phyloP scores from a whole-genome alignment of 1,284 basidiomycete species.

The Malassezia globosa region DNA sequence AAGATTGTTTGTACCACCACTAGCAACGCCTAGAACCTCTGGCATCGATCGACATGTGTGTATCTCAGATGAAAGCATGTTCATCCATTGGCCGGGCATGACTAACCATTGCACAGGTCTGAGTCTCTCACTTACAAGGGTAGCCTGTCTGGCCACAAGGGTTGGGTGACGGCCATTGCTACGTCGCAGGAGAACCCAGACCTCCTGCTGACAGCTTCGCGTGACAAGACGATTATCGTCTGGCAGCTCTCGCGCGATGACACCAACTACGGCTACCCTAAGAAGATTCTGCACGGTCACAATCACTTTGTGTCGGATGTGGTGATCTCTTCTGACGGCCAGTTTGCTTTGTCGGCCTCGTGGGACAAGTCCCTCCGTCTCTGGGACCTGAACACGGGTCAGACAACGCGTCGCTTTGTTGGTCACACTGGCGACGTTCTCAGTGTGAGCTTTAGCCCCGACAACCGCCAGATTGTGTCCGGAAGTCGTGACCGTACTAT shows the following conservation, averaged over 20 bases:
- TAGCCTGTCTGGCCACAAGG: slow-evolving; percentile 80
- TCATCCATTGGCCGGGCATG: not conserved
- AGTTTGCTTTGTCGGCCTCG: slow-evolving; percentile 96
- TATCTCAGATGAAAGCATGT: not conserved
- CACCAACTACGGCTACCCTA: slow-evolving; percentile 50
- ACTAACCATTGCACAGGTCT: slow-evolving; percentile 16
- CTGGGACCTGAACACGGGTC: slow-evolving; percentile 57
- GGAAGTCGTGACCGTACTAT: slow-evolving; percentile 90
- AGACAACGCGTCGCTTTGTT: slow-evolving; percentile 63
- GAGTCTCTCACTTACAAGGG: slow-evolving; percentile 46
- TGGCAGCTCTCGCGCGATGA: slow-evolving; percentile 98
- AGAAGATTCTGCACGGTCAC: slow-evolving; percentile 94
- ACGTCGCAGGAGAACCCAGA: slow-evolving; percentile 93
- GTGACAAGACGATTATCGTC: slow-evolving; percentile 99
- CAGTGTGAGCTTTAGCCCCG: slow-evolving; percentile 52
- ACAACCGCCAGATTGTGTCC: slow-evolving; percentile 75
- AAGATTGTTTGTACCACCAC: slow-evolving; percentile 17
- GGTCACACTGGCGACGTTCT: slow-evolving; percentile 97
- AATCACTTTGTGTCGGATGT: slow-evolving; percentile 99
- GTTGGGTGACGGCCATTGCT: slow-evolving; percentile 83
- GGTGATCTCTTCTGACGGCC: slow-evolving; percentile 76
- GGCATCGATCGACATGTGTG: slow-evolving; percentile 15
- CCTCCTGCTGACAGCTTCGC: slow-evolving; percentile 90
- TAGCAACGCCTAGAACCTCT: slow-evolving; percentile 11
- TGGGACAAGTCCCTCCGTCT: slow-evolving; percentile 99